Evolutionary conservation across 495 filamentous ascomycete genomes (phyloP).

Genomic region (Tuber aestivum): DNA sequence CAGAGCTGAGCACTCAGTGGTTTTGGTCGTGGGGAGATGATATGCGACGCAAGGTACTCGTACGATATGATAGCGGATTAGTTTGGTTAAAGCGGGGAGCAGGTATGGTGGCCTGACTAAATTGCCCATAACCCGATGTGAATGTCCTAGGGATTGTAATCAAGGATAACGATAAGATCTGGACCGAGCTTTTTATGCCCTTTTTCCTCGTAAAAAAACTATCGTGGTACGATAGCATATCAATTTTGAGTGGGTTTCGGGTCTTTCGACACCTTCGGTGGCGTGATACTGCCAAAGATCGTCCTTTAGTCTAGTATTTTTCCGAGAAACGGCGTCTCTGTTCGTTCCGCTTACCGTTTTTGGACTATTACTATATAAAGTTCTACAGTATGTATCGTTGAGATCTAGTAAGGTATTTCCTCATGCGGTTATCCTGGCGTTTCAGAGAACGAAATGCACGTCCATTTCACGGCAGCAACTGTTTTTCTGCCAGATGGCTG

Average conservation of each 20-base stretch:
- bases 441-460: background rate
- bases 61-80: too few relatives aligned
- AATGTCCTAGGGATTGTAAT: background rate
- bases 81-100: background rate
- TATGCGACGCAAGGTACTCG: background rate
- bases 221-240: background rate
- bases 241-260: background rate
- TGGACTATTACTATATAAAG: background rate
- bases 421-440: background rate
- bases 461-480: background rate
- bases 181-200: background rate
- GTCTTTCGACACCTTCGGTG: background rate
- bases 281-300: background rate
- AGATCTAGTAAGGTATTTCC: background rate
- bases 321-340: background rate
- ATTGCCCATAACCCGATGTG: background rate
- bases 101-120: background rate
- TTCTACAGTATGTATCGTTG: background rate
- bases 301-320: too few relatives aligned
- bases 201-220: background rate
- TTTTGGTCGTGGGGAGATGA: background rate
- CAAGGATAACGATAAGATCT: background rate
- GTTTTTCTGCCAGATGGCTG: background rate
- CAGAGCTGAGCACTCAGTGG: background rate
- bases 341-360: background rate